These are phyloP conservation scores for Collybia sordida DNA, from an alignment of 768 basidiomycete species.

Conservation along the genomic window DNA sequence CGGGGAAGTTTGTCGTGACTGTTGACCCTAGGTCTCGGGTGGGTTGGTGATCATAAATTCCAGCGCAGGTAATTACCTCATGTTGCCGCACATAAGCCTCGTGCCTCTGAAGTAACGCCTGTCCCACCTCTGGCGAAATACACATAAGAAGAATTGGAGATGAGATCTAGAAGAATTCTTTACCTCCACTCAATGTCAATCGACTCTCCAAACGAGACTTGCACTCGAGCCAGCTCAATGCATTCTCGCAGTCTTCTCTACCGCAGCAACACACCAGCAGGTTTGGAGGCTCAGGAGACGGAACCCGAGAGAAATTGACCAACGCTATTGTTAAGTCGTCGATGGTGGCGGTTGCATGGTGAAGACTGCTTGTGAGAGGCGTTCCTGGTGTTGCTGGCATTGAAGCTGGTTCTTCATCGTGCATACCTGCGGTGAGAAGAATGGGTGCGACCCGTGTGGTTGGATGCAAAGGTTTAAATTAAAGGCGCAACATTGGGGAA, in stretches of 20 bases:
- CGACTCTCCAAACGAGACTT: constrained; percentile 75
- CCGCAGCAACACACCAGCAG: constrained; percentile 65
- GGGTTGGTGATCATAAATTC: not conserved
- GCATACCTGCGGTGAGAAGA: constrained; percentile 8
- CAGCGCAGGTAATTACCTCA: constrained; percentile 44
- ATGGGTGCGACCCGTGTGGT: constrained; percentile 11
- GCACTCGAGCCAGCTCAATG: constrained; percentile 58
- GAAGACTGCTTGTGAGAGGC: constrained; percentile 47
- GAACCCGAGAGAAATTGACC: constrained; percentile 66
- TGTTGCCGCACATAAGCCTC: constrained; percentile 81
- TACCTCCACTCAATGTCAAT: constrained; percentile 85
- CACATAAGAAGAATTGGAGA: not conserved
- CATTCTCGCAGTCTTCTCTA: constrained; percentile 62
- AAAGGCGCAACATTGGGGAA: no score
- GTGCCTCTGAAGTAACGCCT: constrained; percentile 82
- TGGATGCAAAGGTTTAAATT: constrained; percentile 1
- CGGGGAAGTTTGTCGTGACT: not conserved
- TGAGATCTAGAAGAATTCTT: constrained; percentile 26
- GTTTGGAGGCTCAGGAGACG: constrained; percentile 67
- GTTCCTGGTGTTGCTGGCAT: constrained; percentile 49
- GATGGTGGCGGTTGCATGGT: constrained; percentile 60
- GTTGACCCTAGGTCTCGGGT: constrained; percentile 7
- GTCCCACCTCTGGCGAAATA: constrained; percentile 73
- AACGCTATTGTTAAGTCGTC: constrained; percentile 79
- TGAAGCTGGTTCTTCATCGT: constrained; percentile 2